Evolutionary conservation across 495 filamentous ascomycete genomes (phyloP), one percentile per base, ranked within the genome.

Genomic region (Penicillium taxi): DNA sequence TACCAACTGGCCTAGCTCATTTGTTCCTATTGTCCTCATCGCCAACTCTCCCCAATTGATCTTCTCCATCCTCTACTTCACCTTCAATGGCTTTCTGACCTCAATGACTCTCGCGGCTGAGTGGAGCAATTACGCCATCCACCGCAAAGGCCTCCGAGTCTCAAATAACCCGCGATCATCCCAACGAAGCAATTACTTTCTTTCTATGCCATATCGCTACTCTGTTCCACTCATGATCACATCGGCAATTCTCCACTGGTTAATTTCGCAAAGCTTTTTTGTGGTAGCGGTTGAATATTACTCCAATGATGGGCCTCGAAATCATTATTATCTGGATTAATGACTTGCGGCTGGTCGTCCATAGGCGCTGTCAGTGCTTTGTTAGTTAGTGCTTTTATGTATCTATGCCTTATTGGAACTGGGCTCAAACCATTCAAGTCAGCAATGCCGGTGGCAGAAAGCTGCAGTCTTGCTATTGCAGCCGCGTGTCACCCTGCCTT

Each of bases 141-240:
- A 31, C 5, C 49, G 48, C 7, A 66, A 59, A 34, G 26, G 42
- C 0, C 53, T 75, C 1, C 55, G 72, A 9, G 64, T 74, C 8
- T 69, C 69, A 2, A 9, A 28, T 16, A 33, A 26, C 23, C 62
- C 64, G 0, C 33, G 41, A 28, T 54, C 56, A 0, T 31, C 35
- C 2, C 75, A 77, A 45, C 55, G 59, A 5, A 54, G 52, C 3
- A 67, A 65, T 4, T 69, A 71, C 41, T 67, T 58, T 35, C 62
- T 74, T 0, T 60, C 64, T 18, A 51, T 76, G 2, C 72, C 70
- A 0, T 73, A 65, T 26, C 48, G 47, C 9, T 73, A 66, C 41
- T 50, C 45, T 6, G 21, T 69, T 8, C 62, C 67, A 0, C 51
- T 75, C 0, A 32, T 62, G 2, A 26, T 39, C 6, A 13, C 49